Base-by-base conservation (phyloP, 176 grass and related monocot genomes). In the Raddia distichophylla region DNA sequence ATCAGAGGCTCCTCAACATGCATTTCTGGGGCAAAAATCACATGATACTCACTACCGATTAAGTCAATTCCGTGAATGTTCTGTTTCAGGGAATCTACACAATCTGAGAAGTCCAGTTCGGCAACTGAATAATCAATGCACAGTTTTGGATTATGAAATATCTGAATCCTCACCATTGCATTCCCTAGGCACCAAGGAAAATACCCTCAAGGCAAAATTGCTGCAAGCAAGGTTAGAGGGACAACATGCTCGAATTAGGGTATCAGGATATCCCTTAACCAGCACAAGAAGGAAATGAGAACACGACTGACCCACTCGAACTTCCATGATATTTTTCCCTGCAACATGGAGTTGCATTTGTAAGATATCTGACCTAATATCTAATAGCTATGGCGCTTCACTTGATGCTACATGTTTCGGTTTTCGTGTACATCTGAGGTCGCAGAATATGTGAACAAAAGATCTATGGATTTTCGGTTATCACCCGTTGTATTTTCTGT, bases 211-310 rank as follows among this genome's bases (percentile, higher is more conserved):
- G 65, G 85, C 80, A 50, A 99, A 95, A 82, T 76, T 99, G 46
- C 87, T 99, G 60, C 88, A 99, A 86, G 97, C 97, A 74, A 96
- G 97, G 77, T 60, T 99, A 65, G 91, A 99, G 73, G 97, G 93
- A 54, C 93, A 89, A 40, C 84, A 99, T 8, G 91, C 88, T 55
- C 87, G 96, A 76, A 86, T 90, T 55, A 94, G 69, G 67, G 69
- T 76, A 49, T 96, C 85, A 1, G 85, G 81, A 44, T 80, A 42
- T 50, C 67, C 87, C 49, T 53, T 81, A 52, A 77, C 52, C 16
- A 85, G 84, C 67, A 90, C 84, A 69, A 86, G 78, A 43, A 81
- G 79, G 68, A 79, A 62, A 83, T 90, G 74, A 82, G 60, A 79
- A 56, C 42, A 1, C 50, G 33, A 20, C 42, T 68, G 19, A 22